Percentiles rank a stretch among this genome's conserved stretches.
Conservation (phyloP, 306 rosid genomes). For the Medicago lupulina region DNA sequence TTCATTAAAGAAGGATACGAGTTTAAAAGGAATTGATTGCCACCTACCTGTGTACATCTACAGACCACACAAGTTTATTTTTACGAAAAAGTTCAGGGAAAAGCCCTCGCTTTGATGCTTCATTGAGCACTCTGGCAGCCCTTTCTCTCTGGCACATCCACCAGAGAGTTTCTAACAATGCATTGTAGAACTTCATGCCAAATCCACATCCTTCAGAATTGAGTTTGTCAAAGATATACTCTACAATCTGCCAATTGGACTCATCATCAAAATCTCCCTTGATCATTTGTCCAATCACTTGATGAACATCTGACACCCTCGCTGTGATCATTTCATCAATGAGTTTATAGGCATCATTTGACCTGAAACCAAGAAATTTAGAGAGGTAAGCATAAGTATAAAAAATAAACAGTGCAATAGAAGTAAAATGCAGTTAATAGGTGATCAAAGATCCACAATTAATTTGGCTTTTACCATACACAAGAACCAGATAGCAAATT, state of each 20-base stretch:
- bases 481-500: constrained; percentile 35
- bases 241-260: constrained; percentile 98
- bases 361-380: constrained; percentile 60
- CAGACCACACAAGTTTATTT: constrained; percentile 84
- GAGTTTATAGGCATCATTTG: constrained; percentile 74
- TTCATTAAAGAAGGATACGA: constrained; percentile 21
- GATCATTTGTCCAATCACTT: constrained; percentile 90
- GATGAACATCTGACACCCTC: constrained; percentile 84
- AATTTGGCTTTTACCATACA: constrained; percentile 7
- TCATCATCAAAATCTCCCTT: constrained; percentile 94
- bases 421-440: constrained; percentile 33
- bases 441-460: constrained; percentile 17
- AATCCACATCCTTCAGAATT: constrained; percentile 84
- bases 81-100: constrained; percentile 87
- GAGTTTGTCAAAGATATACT: constrained; percentile 93
- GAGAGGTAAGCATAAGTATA: constrained; percentile 40
- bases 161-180: constrained; percentile 96
- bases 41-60: constrained; percentile 87
- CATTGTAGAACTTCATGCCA: constrained; percentile 85
- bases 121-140: constrained; percentile 88
- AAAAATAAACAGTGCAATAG: constrained; percentile 36
- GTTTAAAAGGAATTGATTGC: constrained; percentile 34
- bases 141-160: constrained; percentile 91
- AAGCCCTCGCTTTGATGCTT: constrained; percentile 87
- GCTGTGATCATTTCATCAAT: constrained; percentile 75